Percentiles rank a stretch among this genome's conserved stretches.
Evolutionary conservation across 768 basidiomycete genomes (phyloP).

Genomic region (Boletellus ananiceps): DNA sequence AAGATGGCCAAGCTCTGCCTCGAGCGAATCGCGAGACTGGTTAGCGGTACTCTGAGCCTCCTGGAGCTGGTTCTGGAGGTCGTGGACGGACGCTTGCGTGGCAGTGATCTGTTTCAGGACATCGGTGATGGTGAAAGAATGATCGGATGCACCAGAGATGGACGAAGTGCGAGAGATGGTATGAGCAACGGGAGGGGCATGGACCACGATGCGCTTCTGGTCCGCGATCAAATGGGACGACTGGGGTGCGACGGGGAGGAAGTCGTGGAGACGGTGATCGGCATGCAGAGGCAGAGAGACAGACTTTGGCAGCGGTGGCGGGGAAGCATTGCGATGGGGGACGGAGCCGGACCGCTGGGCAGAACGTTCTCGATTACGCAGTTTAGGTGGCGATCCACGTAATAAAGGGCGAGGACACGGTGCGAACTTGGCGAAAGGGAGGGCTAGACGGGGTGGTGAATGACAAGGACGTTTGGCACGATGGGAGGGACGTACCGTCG

Average conservation of each 20-base stretch:
- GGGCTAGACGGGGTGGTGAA: conserved; percentile 32
- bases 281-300: conserved; percentile 75
- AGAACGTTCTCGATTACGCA: conserved; percentile 56
- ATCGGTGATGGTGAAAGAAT: conserved; percentile 68
- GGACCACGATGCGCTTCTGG: conserved; percentile 25
- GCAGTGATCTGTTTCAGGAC: conserved; percentile 68
- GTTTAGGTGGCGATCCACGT: conserved; percentile 50
- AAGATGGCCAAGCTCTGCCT: conserved; percentile 66
- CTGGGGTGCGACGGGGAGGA: conserved; percentile 23
- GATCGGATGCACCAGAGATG: conserved; percentile 40
- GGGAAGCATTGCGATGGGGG: conserved; percentile 62
- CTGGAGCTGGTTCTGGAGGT: conserved; percentile 64
- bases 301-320: conserved; percentile 81
- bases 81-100: conserved; percentile 56
- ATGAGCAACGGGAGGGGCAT: conserved; percentile 24
- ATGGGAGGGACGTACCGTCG: conserved; percentile 44
- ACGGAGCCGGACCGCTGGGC: conserved; percentile 35
- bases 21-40: conserved; percentile 61
- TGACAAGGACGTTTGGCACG: background rate
- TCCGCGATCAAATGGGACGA: conserved; percentile 19
- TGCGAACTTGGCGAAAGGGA: conserved; percentile 49
- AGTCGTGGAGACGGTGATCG: conserved; percentile 32
- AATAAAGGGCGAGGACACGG: conserved; percentile 39
- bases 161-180: conserved; percentile 24
- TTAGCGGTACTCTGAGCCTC: conserved; percentile 55